A percentile compares a stretch with the other conserved stretches of the same genome.
phyloP scores from a whole-genome alignment of 768 basidiomycete genomes.

The Pulveroboletus sp. region DNA sequence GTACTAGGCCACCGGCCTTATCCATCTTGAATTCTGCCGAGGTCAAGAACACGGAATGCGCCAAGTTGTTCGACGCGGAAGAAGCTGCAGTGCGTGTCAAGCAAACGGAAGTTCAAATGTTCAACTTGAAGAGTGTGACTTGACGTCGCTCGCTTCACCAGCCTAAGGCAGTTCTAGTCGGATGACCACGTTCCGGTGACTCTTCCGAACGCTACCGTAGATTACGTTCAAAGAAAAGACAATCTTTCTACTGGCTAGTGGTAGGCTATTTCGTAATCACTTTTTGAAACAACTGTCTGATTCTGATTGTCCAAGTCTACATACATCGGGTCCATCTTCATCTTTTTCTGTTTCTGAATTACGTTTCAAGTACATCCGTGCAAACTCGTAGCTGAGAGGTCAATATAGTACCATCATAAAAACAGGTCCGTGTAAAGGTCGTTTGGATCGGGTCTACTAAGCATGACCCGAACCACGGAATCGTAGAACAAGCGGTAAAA shows the following conservation, averaged over 20 bases:
- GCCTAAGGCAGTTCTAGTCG: too few relatives aligned
- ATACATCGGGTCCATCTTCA: conserved; percentile 87
- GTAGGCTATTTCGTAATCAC: too few relatives aligned
- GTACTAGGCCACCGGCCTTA: not conserved
- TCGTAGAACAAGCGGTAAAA: conserved; percentile 4
- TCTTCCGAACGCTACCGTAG: too few relatives aligned
- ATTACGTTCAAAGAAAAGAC: too few relatives aligned
- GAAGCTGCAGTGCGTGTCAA: not conserved
- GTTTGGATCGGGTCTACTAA: not conserved
- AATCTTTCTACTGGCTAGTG: too few relatives aligned
- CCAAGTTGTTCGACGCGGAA: not conserved
- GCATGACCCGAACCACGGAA: not conserved
- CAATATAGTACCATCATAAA: conserved; percentile 11
- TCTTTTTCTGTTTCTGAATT: conserved; percentile 54
- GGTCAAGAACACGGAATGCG: not conserved
- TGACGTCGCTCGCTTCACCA: too few relatives aligned
- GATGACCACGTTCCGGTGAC: too few relatives aligned
- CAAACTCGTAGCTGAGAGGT: conserved; percentile 6
- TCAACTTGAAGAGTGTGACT: too few relatives aligned
- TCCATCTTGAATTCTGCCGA: not conserved
- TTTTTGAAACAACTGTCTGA: not conserved
- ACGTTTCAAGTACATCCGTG: conserved; percentile 6
- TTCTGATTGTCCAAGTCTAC: conserved; percentile 31
- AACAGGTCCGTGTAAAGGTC: conserved; percentile 10
- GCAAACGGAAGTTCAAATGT: too few relatives aligned